phyloP scores from a whole-genome alignment of 2,329 filamentous ascomycete species.

The Trichophyton benhamiae region DNA sequence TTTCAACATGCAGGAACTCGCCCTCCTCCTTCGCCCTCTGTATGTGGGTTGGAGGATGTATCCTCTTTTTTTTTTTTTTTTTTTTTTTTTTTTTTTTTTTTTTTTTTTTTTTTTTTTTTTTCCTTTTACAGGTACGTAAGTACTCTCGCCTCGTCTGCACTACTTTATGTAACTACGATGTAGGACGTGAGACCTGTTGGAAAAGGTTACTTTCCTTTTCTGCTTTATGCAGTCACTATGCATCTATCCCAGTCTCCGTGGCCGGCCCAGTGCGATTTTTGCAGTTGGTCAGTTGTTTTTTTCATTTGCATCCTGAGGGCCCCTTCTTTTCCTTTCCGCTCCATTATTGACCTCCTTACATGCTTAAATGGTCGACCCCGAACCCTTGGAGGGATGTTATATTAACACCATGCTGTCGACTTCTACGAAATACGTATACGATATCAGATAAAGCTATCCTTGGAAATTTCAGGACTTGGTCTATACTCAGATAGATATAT shows the following conservation, averaged over 20 bases:
- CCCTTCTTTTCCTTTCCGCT: too few species aligned
- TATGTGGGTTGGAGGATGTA: background rate
- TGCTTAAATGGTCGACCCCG: background rate
- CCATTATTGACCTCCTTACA: too few species aligned
- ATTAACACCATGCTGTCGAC: background rate
- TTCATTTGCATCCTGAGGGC: too few species aligned
- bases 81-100: background rate
- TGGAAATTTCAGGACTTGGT: background rate
- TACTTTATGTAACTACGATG: background rate
- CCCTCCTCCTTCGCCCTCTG: background rate
- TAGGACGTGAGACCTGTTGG: conserved; percentile 3
- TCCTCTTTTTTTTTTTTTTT: background rate
- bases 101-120: background rate
- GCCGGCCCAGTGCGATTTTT: background rate
- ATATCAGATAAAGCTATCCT: background rate
- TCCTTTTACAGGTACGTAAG: background rate
- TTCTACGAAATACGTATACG: background rate
- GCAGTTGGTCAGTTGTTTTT: background rate
- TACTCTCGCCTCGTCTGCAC: background rate
- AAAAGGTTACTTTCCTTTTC: conserved; percentile 1
- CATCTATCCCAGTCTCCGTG: conserved; percentile 2
- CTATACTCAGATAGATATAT: background rate
- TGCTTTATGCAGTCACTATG: conserved; percentile 3
- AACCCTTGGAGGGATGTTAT: background rate
- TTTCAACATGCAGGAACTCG: background rate